These are phyloP conservation scores for Eutrema yunnanense DNA, from an alignment of 345 rosid genomes.

Conservation along the genomic window DNA sequence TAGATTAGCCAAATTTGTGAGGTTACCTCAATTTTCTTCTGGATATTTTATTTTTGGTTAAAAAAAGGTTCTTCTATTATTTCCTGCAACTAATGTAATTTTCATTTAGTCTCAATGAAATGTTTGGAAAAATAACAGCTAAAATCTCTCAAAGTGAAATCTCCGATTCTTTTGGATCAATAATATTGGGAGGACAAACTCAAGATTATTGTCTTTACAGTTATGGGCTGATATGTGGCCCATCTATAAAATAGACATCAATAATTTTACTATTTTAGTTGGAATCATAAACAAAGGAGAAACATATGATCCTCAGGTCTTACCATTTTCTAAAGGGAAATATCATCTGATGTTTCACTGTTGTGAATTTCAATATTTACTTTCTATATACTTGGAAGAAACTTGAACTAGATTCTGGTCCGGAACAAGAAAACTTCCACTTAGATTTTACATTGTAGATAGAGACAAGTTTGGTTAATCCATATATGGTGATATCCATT, in stretches of 20 bases:
- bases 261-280: background rate
- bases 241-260: background rate
- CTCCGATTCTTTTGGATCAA: background rate
- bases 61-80: background rate
- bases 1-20: background rate
- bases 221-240: background rate
- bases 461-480: slow-evolving; percentile 7
- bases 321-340: background rate
- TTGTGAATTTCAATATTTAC: background rate
- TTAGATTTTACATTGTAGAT: background rate
- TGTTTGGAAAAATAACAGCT: background rate
- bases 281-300: background rate
- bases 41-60: background rate
- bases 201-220: background rate
- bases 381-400: background rate
- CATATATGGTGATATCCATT: background rate
- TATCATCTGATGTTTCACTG: background rate
- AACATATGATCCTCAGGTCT: background rate
- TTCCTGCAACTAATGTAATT: background rate
- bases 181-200: background rate
- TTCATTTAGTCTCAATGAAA: background rate
- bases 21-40: background rate
- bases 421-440: background rate
- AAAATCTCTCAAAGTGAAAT: background rate
- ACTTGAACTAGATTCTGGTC: background rate